Conservation (phyloP, 768 basidiomycete species). For the Boletus barrowsii region DNA sequence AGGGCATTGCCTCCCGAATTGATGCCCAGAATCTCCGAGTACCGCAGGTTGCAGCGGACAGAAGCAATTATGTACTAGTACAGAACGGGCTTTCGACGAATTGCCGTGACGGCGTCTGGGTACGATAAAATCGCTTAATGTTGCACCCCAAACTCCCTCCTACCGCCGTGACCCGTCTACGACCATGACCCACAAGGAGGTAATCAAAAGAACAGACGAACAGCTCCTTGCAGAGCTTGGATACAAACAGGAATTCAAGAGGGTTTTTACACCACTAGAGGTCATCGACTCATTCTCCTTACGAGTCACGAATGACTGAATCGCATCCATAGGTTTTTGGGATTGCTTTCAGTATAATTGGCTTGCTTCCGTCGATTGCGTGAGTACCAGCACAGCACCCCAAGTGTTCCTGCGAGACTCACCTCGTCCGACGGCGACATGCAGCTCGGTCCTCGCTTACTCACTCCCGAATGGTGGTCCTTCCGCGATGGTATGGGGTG, state of each 20-base stretch:
- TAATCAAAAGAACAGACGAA: slow-evolving; percentile 24
- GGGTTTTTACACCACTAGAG: slow-evolving; percentile 36
- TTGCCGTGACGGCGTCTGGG: no score
- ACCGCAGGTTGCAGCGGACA: no score
- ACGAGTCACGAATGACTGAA: background rate
- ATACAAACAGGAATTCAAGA: slow-evolving; percentile 38
- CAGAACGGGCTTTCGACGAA: no score
- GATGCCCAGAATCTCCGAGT: no score
- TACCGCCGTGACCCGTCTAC: slow-evolving; percentile 7
- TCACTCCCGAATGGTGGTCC: slow-evolving; percentile 52
- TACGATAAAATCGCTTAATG: no score
- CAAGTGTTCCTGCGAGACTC: background rate
- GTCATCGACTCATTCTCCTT: slow-evolving; percentile 1
- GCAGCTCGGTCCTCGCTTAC: slow-evolving; percentile 42
- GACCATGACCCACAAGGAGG: slow-evolving; percentile 13
- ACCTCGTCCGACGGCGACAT: background rate
- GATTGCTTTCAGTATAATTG: slow-evolving; percentile 67
- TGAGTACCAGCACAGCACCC: slow-evolving; percentile 22
- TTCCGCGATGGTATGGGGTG: slow-evolving; percentile 44
- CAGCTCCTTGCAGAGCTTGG: slow-evolving; percentile 34
- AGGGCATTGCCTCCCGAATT: no score
- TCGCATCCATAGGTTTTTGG: slow-evolving; percentile 55
- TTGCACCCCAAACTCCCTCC: background rate
- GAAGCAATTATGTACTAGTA: no score
- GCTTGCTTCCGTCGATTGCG: slow-evolving; percentile 63